These are phyloP conservation scores for Kodamaea nitidulidarum DNA, from an alignment of 805 yeast genomes.

Conservation along the genomic window DNA sequence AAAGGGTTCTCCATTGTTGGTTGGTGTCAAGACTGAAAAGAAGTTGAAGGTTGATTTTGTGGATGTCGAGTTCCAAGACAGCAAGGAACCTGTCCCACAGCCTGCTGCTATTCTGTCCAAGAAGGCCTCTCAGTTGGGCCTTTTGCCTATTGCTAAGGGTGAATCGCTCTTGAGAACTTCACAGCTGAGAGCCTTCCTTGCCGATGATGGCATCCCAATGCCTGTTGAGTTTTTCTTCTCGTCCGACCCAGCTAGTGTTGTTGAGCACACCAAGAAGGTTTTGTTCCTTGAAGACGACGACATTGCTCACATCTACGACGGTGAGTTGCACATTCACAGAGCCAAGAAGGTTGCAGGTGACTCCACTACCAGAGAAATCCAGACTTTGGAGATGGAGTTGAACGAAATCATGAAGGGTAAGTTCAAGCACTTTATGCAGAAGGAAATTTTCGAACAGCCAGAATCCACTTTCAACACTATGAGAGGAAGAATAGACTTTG, in stretches of 20 bases:
- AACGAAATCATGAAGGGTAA: slow-evolving; percentile 98
- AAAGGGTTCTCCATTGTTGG: slow-evolving; percentile 95
- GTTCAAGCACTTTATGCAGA: slow-evolving; percentile 95
- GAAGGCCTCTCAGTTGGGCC: slow-evolving; percentile 26
- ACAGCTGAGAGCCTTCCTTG: slow-evolving; percentile 93
- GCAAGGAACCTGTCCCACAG: slow-evolving; percentile 22
- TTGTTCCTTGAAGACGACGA: slow-evolving; percentile 96
- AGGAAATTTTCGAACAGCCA: slow-evolving; percentile 98
- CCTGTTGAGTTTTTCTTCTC: slow-evolving; percentile 95
- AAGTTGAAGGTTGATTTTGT: slow-evolving; percentile 96
- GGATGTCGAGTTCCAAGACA: slow-evolving; percentile 93
- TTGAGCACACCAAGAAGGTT: slow-evolving; percentile 96
- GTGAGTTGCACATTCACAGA: slow-evolving; percentile 97
- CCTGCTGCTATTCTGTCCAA: slow-evolving; percentile 15
- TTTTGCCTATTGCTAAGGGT: slow-evolving; percentile 51
- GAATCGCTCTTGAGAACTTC: slow-evolving; percentile 71
- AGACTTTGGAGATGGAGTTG: slow-evolving; percentile 93
- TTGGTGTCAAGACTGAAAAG: slow-evolving; percentile 95
- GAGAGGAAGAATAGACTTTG: slow-evolving; percentile 98
- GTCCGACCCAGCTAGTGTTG: slow-evolving; percentile 94
- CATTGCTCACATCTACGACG: slow-evolving; percentile 96
- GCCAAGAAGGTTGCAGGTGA: slow-evolving; percentile 77
- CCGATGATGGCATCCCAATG: slow-evolving; percentile 88
- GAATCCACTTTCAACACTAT: slow-evolving; percentile 97
- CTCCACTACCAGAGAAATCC: slow-evolving; percentile 92